phyloP scores from a whole-genome alignment of 768 basidiomycete species.

The Mycena epipterygia region DNA sequence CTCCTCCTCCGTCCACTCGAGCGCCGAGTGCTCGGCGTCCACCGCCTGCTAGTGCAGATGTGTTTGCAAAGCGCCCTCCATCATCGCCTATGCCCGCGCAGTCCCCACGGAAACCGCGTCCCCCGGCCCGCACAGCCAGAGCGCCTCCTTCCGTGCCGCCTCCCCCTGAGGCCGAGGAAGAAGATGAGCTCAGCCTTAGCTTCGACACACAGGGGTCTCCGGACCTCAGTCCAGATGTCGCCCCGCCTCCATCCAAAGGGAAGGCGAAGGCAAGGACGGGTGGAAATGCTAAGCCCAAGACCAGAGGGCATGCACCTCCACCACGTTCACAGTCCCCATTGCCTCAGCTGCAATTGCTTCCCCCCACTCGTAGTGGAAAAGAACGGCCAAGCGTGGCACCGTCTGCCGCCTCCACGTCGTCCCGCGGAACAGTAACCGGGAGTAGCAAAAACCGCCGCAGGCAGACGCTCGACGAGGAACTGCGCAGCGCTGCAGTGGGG shows the following conservation, averaged over 20 bases:
- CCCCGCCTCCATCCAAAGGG: conserved; percentile 10
- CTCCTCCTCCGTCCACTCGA: conserved; percentile 34
- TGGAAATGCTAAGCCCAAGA: conserved; percentile 15
- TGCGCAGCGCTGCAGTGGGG: conserved; percentile 58
- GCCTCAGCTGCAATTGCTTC: conserved; percentile 9
- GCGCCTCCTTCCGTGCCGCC: conserved; percentile 45
- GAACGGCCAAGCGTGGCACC: conserved; percentile 20
- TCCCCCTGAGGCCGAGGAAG: conserved; percentile 37
- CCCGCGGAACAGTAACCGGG: conserved; percentile 22
- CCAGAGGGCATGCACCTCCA: conserved; percentile 23
- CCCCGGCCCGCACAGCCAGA: conserved; percentile 66
- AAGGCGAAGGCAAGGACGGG: conserved; percentile 9
- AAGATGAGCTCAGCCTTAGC: conserved; percentile 39
- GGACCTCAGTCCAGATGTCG: neutral
- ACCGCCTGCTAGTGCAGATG: conserved; percentile 41
- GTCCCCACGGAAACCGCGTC: conserved; percentile 68
- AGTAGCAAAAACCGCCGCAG: conserved; percentile 48
- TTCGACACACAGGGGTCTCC: conserved; percentile 17
- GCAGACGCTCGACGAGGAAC: conserved; percentile 77
- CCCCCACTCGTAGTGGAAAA: conserved; percentile 3
- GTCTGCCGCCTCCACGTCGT: conserved; percentile 28
- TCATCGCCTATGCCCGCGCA: conserved; percentile 71
- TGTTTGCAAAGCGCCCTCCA: conserved; percentile 74
- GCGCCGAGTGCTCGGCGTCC: conserved; percentile 5
- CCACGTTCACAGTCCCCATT: conserved; percentile 28